Conservation (phyloP, 768 basidiomycete genomes). For the Neoboletus subvelutipes region DNA sequence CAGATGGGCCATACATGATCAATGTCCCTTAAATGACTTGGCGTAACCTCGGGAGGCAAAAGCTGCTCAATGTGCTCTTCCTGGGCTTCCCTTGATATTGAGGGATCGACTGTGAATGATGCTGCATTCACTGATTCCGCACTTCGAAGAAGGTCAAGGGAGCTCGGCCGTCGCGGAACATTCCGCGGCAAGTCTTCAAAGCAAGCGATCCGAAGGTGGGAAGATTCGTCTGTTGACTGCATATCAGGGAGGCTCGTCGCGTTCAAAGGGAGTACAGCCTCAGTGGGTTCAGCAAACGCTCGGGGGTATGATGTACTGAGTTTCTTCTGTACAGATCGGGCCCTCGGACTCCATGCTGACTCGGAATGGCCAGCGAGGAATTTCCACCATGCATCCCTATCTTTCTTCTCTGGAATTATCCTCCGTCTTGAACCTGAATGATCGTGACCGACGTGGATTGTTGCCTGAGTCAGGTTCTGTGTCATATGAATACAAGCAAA, state of each 20-base stretch:
- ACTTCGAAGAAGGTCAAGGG: background rate
- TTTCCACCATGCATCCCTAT: slow-evolving; percentile 79
- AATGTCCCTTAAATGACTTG: slow-evolving; percentile 53
- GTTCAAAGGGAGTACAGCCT: background rate
- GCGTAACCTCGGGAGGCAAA: slow-evolving; percentile 56
- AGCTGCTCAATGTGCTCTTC: slow-evolving; percentile 10
- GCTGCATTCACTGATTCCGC: background rate
- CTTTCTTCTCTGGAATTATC: slow-evolving; percentile 65
- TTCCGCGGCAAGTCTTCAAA: background rate
- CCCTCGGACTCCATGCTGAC: slow-evolving; percentile 57
- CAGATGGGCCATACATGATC: slow-evolving; percentile 59
- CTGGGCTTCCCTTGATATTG: background rate
- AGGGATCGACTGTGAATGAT: background rate
- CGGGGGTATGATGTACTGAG: slow-evolving; percentile 20
- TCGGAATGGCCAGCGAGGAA: slow-evolving; percentile 70
- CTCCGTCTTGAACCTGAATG: slow-evolving; percentile 23
- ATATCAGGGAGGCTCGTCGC: background rate
- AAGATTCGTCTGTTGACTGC: slow-evolving; percentile 4
- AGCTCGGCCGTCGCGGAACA: background rate
- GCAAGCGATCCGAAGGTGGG: background rate
- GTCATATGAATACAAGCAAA: slow-evolving; percentile 6
- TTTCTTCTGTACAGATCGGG: slow-evolving; percentile 15
- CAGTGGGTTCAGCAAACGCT: slow-evolving; percentile 35
- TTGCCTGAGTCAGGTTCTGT: slow-evolving; percentile 69
- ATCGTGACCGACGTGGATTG: slow-evolving; percentile 35